A percentile compares a stretch with the other conserved stretches of the same genome.
Evolutionary conservation across 1,284 basidiomycete species (phyloP).

Genomic region (Fomitopsis pinicola): DNA sequence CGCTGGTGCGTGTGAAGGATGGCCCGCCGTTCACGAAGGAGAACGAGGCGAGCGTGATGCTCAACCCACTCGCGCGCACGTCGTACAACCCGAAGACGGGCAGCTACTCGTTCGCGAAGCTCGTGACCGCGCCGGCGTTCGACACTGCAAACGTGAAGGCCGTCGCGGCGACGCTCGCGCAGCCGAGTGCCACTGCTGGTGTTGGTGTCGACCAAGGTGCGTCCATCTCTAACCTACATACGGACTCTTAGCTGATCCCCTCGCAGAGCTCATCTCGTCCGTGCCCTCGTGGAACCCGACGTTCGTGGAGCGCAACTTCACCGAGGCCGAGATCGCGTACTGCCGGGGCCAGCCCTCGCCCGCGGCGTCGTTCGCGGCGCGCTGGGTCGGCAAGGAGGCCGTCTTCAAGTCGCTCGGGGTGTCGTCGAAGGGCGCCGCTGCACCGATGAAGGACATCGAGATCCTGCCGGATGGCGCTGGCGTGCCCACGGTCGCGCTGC

Average conservation of each 20-base stretch:
- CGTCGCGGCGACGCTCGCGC: constrained; percentile 50
- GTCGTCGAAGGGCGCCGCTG: constrained; percentile 86
- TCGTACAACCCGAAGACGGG: constrained; percentile 81
- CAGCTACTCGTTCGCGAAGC: constrained; percentile 77
- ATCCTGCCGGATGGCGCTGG: constrained; percentile 75
- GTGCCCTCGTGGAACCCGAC: constrained; percentile 90
- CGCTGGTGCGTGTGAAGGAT: constrained; percentile 94
- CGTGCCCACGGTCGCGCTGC: constrained; percentile 71
- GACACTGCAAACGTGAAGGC: constrained; percentile 69
- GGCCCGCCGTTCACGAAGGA: constrained; percentile 88
- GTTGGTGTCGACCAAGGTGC: constrained; percentile 86
- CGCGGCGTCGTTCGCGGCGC: constrained; percentile 88
- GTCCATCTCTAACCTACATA: constrained; percentile 13
- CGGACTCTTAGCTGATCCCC: constrained; percentile 7
- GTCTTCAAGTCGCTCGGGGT: constrained; percentile 98
- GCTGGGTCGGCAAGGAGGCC: constrained; percentile 98
- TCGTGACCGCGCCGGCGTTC: constrained; percentile 48
- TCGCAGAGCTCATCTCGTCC: constrained; percentile 83
- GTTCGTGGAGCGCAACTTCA: constrained; percentile 93
- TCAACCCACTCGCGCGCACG: constrained; percentile 92
- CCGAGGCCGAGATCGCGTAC: constrained; percentile 83
- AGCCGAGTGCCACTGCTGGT: constrained; percentile 48
- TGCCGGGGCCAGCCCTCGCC: constrained; percentile 87
- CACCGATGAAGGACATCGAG: constrained; percentile 95
- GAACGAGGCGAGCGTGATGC: constrained; percentile 82